Evolutionary conservation across 192 early-diverging fungal species (phyloP).

Genomic region (Anaeromyces robustus): DNA sequence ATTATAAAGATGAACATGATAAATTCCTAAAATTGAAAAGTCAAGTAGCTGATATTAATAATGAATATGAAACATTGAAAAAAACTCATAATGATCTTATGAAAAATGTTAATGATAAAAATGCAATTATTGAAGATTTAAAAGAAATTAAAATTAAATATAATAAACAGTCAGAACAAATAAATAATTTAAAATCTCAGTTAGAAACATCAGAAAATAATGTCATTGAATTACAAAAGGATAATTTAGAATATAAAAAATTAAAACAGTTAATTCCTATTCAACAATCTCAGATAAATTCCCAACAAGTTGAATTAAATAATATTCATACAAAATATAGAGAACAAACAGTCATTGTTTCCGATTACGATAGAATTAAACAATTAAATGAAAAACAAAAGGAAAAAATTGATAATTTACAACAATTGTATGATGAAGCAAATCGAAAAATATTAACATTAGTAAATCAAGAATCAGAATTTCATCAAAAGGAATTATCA

Average conservation of each 20-base stretch:
- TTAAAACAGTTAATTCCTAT: neutral
- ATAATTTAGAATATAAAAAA: neutral
- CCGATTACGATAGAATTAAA: neutral
- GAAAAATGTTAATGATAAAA: neutral
- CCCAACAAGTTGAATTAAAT: neutral
- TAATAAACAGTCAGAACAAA: neutral
- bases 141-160: neutral
- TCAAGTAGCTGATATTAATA: neutral
- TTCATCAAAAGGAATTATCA: neutral
- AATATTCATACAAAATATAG: neutral
- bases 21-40: neutral
- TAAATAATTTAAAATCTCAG: neutral
- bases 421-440: neutral
- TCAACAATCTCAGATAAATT: neutral
- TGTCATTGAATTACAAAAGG: neutral
- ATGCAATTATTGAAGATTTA: neutral
- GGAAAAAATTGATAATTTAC: neutral
- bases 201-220: neutral
- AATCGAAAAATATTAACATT: neutral
- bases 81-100: neutral
- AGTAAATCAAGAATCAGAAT: neutral
- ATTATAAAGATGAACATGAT: neutral
- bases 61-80: neutral
- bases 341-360: neutral
- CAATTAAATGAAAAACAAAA: neutral